Conservation (phyloP, 2,329 filamentous ascomycete genomes). For the Cytospora piceae region DNA sequence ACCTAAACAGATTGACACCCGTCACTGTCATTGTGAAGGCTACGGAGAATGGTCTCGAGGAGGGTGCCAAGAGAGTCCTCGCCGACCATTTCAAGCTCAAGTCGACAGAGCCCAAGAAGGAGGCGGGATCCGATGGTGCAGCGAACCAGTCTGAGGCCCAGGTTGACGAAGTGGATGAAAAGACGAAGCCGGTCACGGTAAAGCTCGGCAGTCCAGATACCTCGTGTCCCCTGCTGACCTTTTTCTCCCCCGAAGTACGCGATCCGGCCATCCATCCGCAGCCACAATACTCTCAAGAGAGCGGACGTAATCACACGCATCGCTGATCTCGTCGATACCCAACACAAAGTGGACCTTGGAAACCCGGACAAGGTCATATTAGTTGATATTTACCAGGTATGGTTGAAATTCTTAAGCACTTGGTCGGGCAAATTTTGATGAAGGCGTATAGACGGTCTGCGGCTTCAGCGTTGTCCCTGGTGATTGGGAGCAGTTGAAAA, state of each 20-base stretch:
- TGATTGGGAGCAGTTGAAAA: slow-evolving; percentile 74
- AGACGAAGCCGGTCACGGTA: slow-evolving; percentile 24
- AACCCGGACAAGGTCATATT: slow-evolving; percentile 79
- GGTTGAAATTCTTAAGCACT: not conserved
- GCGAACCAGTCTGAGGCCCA: slow-evolving; percentile 29
- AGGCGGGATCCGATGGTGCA: slow-evolving; percentile 31
- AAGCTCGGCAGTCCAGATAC: not conserved
- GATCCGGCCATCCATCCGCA: slow-evolving; percentile 78
- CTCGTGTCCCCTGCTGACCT: slow-evolving; percentile 1
- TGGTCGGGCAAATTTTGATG: not conserved
- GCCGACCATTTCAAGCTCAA: slow-evolving; percentile 62
- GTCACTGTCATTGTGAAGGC: slow-evolving; percentile 63
- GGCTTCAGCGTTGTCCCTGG: slow-evolving; percentile 79
- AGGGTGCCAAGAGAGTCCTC: slow-evolving; percentile 66
- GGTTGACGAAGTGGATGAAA: slow-evolving; percentile 13
- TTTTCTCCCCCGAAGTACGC: slow-evolving; percentile 63
- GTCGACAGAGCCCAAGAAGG: slow-evolving; percentile 46
- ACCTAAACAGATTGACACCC: slow-evolving; percentile 62
- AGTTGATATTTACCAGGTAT: slow-evolving; percentile 79
- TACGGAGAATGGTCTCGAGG: slow-evolving; percentile 68
- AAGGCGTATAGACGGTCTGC: slow-evolving; percentile 63
- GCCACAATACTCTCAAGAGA: slow-evolving; percentile 70
- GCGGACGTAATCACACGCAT: slow-evolving; percentile 72
- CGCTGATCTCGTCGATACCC: slow-evolving; percentile 65
- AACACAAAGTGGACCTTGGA: slow-evolving; percentile 77